These are phyloP conservation scores for Purpureocillium lavendulum DNA, from an alignment of 2,329 filamentous ascomycete genomes.

Conservation along the genomic window DNA sequence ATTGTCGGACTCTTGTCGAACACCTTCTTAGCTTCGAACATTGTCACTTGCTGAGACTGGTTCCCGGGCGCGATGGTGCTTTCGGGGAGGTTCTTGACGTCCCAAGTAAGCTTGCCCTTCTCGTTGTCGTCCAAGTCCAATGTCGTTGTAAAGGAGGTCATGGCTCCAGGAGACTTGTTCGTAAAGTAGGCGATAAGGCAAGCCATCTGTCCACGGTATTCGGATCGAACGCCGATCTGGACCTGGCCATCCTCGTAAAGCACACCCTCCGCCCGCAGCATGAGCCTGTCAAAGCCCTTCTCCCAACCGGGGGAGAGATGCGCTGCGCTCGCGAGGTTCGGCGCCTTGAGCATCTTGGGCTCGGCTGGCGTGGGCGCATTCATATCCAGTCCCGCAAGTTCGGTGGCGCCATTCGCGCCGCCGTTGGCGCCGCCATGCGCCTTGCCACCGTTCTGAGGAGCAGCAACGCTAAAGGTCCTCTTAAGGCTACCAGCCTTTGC, in stretches of 20 bases:
- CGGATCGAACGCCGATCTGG: slow-evolving; percentile 83
- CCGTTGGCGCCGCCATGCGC: slow-evolving; percentile 33
- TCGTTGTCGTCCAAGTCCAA: slow-evolving; percentile 69
- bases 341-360: slow-evolving; percentile 52
- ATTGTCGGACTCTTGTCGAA: slow-evolving; percentile 86
- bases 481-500: slow-evolving; percentile 76
- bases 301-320: slow-evolving; percentile 96
- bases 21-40: slow-evolving; percentile 79
- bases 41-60: slow-evolving; percentile 87
- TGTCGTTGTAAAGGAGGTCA: slow-evolving; percentile 90
- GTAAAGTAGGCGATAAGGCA: slow-evolving; percentile 93
- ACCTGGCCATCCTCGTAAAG: slow-evolving; percentile 93
- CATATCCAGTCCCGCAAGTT: slow-evolving; percentile 79
- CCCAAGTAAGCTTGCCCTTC: slow-evolving; percentile 64
- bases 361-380: slow-evolving; percentile 48
- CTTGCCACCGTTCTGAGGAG: slow-evolving; percentile 36
- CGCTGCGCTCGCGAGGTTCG: slow-evolving; percentile 84
- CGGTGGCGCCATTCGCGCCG: slow-evolving; percentile 41
- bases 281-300: slow-evolving; percentile 73
- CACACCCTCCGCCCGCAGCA: slow-evolving; percentile 75
- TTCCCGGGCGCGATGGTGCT: slow-evolving; percentile 64
- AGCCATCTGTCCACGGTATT: slow-evolving; percentile 92
- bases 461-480: slow-evolving; percentile 67
- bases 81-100: slow-evolving; percentile 83
- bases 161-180: slow-evolving; percentile 79